These are phyloP conservation scores for Parastagonospora nodorum DNA, from an alignment of 2,329 filamentous ascomycete genomes.

Conservation along the genomic window DNA sequence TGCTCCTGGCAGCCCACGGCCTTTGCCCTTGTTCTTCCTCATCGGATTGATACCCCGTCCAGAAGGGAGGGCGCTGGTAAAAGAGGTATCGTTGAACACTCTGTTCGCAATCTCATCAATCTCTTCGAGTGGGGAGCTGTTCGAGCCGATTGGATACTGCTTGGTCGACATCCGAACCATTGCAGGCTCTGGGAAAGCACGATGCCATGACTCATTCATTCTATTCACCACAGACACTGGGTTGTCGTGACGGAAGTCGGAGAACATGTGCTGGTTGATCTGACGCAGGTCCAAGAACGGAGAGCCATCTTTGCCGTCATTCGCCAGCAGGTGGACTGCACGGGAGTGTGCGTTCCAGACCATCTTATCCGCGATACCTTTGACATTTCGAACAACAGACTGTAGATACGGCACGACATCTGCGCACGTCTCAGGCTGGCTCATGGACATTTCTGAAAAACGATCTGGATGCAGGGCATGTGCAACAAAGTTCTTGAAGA, in stretches of 20 bases:
- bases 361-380: constrained; percentile 25
- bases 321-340: constrained; percentile 22
- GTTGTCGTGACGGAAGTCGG: constrained; percentile 18
- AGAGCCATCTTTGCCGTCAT: constrained; percentile 16
- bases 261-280: constrained; percentile 15
- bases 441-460: constrained; percentile 13
- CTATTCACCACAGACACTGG: constrained; percentile 6
- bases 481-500: constrained; percentile 24
- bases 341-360: constrained; percentile 29
- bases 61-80: constrained; percentile 1
- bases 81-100: constrained; percentile 7
- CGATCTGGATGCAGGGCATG: constrained; percentile 25
- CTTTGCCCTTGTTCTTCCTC: constrained; percentile 9
- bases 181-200: constrained; percentile 6
- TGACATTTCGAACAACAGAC: constrained; percentile 18
- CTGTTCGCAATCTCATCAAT: constrained; percentile 17
- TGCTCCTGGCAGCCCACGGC: constrained; percentile 5
- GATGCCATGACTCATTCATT: constrained; percentile 31
- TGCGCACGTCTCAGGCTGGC: background rate
- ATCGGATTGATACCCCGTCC: constrained; percentile 12
- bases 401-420: constrained; percentile 19
- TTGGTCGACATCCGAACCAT: constrained; percentile 25
- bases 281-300: constrained; percentile 25
- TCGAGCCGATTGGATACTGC: constrained; percentile 20
- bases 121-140: constrained; percentile 23